A percentile compares a stretch with the other conserved stretches of the same genome.
Evolutionary conservation across 495 filamentous ascomycete genomes (phyloP).

Genomic region (Xylaria palmicola): DNA sequence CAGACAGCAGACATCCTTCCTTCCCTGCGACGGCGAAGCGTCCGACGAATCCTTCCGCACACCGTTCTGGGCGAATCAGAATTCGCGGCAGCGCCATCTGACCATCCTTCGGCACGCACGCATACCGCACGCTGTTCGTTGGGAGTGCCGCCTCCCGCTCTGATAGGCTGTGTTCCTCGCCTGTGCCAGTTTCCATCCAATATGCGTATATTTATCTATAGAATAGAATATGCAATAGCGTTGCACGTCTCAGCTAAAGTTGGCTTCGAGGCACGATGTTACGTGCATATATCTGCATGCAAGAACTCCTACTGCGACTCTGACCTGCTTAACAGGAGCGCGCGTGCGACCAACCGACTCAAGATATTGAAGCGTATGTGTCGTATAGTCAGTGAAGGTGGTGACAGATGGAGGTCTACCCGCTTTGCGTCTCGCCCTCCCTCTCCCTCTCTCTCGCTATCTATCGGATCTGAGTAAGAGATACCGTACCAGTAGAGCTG

Average conservation of each 20-base stretch:
- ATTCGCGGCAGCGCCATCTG: slow-evolving; percentile 6
- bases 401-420: background rate
- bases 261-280: slow-evolving; percentile 16
- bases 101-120: slow-evolving; percentile 11
- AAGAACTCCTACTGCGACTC: slow-evolving; percentile 16
- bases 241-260: slow-evolving; percentile 18
- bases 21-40: background rate
- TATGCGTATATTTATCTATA: slow-evolving; percentile 13
- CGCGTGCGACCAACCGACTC: slow-evolving; percentile 2
- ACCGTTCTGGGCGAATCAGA: slow-evolving; percentile 5
- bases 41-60: slow-evolving; percentile 5
- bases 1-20: too few species aligned
- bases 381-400: background rate
- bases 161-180: slow-evolving; percentile 11
- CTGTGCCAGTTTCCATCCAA: slow-evolving; percentile 5
- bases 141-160: slow-evolving; percentile 8
- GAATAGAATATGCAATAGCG: slow-evolving; percentile 17
- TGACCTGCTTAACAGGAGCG: slow-evolving; percentile 12
- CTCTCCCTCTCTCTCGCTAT: too few species aligned
- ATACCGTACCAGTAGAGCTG: background rate
- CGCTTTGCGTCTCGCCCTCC: background rate
- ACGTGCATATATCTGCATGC: slow-evolving; percentile 18
- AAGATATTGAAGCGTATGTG: background rate
- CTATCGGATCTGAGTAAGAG: background rate
- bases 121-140: slow-evolving; percentile 10